Evolutionary conservation across 805 yeast species (phyloP).

Genomic region (Osmozyma mogii): DNA sequence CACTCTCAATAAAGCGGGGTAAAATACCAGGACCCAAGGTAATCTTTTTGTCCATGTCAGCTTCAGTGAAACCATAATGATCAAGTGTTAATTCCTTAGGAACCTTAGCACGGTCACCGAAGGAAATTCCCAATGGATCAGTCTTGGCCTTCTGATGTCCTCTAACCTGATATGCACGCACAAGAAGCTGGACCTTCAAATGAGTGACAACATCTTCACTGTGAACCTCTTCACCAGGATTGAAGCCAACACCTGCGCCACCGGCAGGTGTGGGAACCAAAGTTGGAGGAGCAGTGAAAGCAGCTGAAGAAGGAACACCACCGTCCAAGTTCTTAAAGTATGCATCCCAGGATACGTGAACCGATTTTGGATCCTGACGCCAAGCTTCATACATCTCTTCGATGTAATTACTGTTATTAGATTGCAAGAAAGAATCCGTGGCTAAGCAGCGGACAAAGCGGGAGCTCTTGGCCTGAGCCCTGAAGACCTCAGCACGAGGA

Average conservation of each 20-base stretch:
- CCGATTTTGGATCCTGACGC: constrained; percentile 83
- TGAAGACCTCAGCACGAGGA: constrained; percentile 27
- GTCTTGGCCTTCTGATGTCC: constrained; percentile 94
- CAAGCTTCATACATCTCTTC: constrained; percentile 98
- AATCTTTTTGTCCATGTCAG: constrained; percentile 75
- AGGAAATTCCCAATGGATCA: constrained; percentile 90
- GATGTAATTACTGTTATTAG: constrained; percentile 82
- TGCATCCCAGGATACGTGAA: constrained; percentile 95
- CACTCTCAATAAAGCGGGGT: constrained; percentile 74
- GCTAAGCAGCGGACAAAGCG: constrained; percentile 22
- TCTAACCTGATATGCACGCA: constrained; percentile 97
- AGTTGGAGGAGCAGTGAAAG: constrained; percentile 90
- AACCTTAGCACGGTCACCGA: constrained; percentile 57
- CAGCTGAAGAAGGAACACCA: constrained; percentile 60
- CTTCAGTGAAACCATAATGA: constrained; percentile 84
- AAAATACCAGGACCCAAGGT: constrained; percentile 96
- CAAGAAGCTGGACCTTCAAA: constrained; percentile 90
- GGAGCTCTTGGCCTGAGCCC: constrained; percentile 17
- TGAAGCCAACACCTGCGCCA: constrained; percentile 49
- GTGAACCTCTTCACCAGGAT: constrained; percentile 44
- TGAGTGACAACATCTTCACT: constrained; percentile 71
- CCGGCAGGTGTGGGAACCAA: constrained; percentile 75
- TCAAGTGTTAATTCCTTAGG: constrained; percentile 90
- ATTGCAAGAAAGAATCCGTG: constrained; percentile 71
- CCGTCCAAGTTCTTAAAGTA: constrained; percentile 88